phyloP scores from a whole-genome alignment of 345 rosid genomes.

The Kandelia obovata region DNA sequence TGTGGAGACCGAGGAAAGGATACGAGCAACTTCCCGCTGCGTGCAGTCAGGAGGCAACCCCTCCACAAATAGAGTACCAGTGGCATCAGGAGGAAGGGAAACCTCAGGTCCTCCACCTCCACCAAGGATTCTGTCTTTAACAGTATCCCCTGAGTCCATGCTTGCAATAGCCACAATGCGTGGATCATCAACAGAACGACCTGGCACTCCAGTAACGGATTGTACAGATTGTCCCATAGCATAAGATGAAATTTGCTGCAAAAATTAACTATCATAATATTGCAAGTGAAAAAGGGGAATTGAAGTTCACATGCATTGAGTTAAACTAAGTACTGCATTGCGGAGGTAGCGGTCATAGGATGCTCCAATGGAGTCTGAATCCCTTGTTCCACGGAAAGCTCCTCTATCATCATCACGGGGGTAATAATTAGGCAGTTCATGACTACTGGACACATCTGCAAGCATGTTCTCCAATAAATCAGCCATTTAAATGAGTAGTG shows the following conservation, averaged over 20 bases:
- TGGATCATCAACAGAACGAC: conserved; percentile 41
- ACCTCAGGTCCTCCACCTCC: conserved; percentile 46
- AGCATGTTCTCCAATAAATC: conserved; percentile 17
- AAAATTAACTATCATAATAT: conserved; percentile 8
- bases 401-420: conserved; percentile 54
- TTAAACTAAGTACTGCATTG: conserved; percentile 33
- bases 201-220: conserved; percentile 34
- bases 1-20: conserved; percentile 31
- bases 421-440: conserved; percentile 42
- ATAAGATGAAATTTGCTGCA: conserved; percentile 49
- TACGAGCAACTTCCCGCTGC: conserved; percentile 59
- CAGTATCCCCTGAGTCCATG: conserved; percentile 35
- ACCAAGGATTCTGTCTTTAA: conserved; percentile 40
- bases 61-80: conserved; percentile 59
- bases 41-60: conserved; percentile 57
- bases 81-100: conserved; percentile 61
- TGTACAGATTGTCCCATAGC: conserved; percentile 48
- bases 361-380: conserved; percentile 52
- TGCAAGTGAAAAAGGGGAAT: neutral
- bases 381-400: conserved; percentile 38
- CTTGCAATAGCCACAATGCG: conserved; percentile 33
- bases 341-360: conserved; percentile 62
- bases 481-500: neutral
- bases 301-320: neutral
- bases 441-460: conserved; percentile 40